Evolutionary conservation across 768 basidiomycete genomes (phyloP).

Genomic region (Naganishia friedmannii): DNA sequence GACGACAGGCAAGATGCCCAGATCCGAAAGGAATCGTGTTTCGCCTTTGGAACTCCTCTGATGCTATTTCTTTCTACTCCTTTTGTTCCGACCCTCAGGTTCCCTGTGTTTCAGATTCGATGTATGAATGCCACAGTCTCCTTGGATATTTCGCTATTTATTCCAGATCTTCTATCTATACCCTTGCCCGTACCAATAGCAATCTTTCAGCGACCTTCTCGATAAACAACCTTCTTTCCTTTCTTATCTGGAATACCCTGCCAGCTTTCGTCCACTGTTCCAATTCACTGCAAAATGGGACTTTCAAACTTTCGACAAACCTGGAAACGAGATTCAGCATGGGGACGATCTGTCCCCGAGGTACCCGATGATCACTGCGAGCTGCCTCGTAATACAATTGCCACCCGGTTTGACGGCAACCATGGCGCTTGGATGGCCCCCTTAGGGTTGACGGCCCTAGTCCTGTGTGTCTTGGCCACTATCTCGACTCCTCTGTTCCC

Average conservation of each 20-base stretch:
- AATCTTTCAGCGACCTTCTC: too few relatives aligned
- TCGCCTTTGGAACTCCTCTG: not conserved
- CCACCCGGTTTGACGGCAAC: not conserved
- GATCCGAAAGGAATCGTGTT: not conserved
- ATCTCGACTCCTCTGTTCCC: not conserved
- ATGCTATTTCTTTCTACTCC: not conserved
- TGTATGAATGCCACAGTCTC: too few relatives aligned
- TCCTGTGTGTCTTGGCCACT: constrained; percentile 6
- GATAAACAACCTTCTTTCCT: not conserved
- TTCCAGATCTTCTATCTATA: too few relatives aligned
- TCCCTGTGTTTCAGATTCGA: not conserved
- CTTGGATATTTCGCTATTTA: too few relatives aligned
- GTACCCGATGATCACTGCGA: constrained; percentile 7
- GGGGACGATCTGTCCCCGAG: constrained; percentile 10
- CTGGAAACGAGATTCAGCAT: not conserved
- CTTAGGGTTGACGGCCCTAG: not conserved
- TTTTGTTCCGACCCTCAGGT: not conserved
- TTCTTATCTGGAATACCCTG: not conserved
- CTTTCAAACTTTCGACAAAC: not conserved
- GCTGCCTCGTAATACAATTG: not conserved
- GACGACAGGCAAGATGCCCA: too few relatives aligned
- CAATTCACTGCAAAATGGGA: not conserved
- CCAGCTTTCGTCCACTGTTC: not conserved
- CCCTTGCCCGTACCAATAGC: too few relatives aligned
- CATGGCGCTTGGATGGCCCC: constrained; percentile 14